Evolutionary conservation across 768 basidiomycete species (phyloP), one percentile per base, ranked within the genome.

Genomic region (Boletus reticuloceps): DNA sequence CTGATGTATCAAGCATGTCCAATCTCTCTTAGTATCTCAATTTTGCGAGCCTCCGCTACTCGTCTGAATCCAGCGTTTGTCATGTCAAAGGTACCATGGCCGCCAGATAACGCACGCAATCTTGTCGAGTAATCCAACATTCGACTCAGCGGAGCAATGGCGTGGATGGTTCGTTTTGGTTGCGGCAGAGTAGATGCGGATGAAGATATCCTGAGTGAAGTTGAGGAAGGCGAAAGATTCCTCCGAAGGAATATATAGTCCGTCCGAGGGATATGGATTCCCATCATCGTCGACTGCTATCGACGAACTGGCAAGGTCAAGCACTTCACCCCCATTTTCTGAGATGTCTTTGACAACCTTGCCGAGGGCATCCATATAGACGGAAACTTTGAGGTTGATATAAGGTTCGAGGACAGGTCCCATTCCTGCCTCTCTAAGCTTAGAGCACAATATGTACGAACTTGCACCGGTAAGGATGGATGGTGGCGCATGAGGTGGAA

Each of bases 331-430:
- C 2, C 84, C 83, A 56, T 86, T 81, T 66, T 93, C 91, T 11
- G 87, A 88, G n/a, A 94, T 73, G 62, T 94, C 92, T 64, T 86
- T 90, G 44, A 92, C 82, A 20, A 89, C 83, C 62, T 84, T 89
- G 22, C 92, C 91, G 4, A 94, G 74, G 54, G 76, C 77, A 55
- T 85, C 82, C 58, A 87, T 86, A 25, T 77, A 75, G 8, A 91
- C 82, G 16, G 81, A 81, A 44, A 91, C 77, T 60, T 85, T 91
- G 59, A 92, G 73, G 31, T 74, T 72, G 25, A 91, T 78, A 59
- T 82, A 94, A 11, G 93, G 91, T 65, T 94, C 92, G 69, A 92
- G 77, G 41, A 94, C 69, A 4, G 88, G 78, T 2, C 91, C 92
- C 63, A 82, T 77, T 11, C 87, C 87, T 5, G 83, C 82, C 31